Percentiles rank a stretch among this genome's conserved stretches.
Conservation (phyloP, 148 eudicot genomes). For the Rhododendron griersonianum region DNA sequence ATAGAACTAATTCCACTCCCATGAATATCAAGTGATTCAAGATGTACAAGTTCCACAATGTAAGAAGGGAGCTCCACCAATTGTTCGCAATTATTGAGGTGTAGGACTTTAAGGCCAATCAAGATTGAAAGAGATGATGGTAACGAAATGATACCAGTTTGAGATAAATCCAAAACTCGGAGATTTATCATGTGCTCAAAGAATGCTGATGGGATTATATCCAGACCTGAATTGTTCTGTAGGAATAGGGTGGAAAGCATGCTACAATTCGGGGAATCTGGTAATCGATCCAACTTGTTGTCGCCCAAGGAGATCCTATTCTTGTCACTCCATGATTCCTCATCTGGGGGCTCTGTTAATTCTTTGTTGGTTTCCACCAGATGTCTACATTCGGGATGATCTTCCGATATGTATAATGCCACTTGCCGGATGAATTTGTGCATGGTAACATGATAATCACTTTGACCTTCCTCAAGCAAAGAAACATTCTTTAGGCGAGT, state of each 20-base stretch:
- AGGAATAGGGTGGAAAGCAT: slow-evolving; percentile 22
- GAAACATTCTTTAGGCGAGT: neutral
- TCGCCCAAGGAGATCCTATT: slow-evolving; percentile 10
- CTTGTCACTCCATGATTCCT: slow-evolving; percentile 4
- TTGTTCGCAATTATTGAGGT: slow-evolving; percentile 3
- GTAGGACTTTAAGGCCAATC: slow-evolving; percentile 11
- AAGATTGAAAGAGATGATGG: slow-evolving; percentile 9
- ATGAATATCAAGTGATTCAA: slow-evolving; percentile 22
- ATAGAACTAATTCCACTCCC: slow-evolving; percentile 8
- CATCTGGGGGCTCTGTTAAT: neutral
- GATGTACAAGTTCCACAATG: neutral
- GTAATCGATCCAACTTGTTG: neutral
- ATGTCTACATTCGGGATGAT: neutral
- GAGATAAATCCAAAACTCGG: slow-evolving; percentile 14
- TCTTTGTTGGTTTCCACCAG: slow-evolving; percentile 5
- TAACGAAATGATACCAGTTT: slow-evolving; percentile 9
- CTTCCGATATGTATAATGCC: slow-evolving; percentile 6
- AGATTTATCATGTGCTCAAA: slow-evolving; percentile 11
- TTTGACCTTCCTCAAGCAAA: too few species aligned
- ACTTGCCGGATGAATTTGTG: slow-evolving; percentile 8
- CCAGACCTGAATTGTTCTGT: slow-evolving; percentile 4
- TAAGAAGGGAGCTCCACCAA: slow-evolving; percentile 10
- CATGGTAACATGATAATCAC: slow-evolving; percentile 8
- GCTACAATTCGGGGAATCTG: slow-evolving; percentile 6
- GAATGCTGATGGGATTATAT: slow-evolving; percentile 8